phyloP scores from a whole-genome alignment of 495 filamentous ascomycete genomes.

The Melanomma pulvis-pyrius region DNA sequence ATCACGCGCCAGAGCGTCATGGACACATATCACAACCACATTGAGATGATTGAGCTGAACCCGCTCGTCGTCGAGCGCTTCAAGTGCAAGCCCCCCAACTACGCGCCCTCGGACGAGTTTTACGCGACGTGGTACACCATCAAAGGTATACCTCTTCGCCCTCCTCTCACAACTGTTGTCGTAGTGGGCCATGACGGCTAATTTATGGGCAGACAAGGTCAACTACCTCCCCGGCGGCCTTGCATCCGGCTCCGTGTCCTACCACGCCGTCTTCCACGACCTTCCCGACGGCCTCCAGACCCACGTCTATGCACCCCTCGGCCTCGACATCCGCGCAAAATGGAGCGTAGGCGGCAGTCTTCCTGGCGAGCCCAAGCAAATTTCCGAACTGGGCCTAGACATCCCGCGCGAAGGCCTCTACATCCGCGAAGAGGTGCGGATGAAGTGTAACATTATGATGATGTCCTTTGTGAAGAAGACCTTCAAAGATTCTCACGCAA shows the following conservation, averaged over 20 bases:
- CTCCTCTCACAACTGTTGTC: constrained; percentile 15
- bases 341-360: constrained; percentile 66
- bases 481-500: constrained; percentile 67
- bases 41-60: constrained; percentile 79
- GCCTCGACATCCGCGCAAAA: constrained; percentile 68
- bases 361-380: constrained; percentile 62
- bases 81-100: constrained; percentile 61
- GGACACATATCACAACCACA: constrained; percentile 69
- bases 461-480: constrained; percentile 74
- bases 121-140: constrained; percentile 72
- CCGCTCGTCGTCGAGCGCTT: constrained; percentile 73
- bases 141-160: constrained; percentile 41
- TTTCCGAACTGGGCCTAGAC: constrained; percentile 63
- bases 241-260: constrained; percentile 66
- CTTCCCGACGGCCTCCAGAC: constrained; percentile 69
- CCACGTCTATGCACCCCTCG: constrained; percentile 71
- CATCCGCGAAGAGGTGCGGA: constrained; percentile 74
- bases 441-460: constrained; percentile 75
- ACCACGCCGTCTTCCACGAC: constrained; percentile 75
- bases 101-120: constrained; percentile 66
- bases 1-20: constrained; percentile 69
- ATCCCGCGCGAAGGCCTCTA: constrained; percentile 68
- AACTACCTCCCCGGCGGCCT: constrained; percentile 70
- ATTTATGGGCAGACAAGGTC: constrained; percentile 60
- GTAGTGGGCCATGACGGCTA: not conserved